These are phyloP conservation scores for Lachnellula willkommii DNA, from an alignment of 2,329 filamentous ascomycete genomes.

Conservation along the genomic window DNA sequence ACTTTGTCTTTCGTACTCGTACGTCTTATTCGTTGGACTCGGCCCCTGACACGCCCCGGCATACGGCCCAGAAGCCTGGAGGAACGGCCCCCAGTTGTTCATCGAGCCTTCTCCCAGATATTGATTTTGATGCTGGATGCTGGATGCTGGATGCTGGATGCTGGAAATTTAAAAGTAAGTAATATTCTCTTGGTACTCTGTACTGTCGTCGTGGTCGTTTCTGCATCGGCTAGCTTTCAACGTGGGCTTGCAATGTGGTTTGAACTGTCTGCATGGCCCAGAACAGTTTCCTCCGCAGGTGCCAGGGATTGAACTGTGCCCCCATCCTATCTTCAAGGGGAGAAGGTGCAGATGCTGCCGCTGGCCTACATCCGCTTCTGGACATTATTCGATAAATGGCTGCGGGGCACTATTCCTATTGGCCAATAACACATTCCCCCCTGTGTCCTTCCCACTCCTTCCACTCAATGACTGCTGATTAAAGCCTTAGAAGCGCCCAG, in stretches of 20 bases:
- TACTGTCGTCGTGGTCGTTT: no score
- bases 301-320: conserved; percentile 13
- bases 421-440: neutral
- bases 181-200: no score
- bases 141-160: neutral
- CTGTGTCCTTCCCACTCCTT: conserved; percentile 3
- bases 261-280: neutral
- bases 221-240: neutral
- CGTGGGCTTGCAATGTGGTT: neutral
- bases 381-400: conserved; percentile 16
- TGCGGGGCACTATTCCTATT: conserved; percentile 10
- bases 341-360: conserved; percentile 9
- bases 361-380: conserved; percentile 13
- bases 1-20: no score
- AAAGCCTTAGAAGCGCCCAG: conserved; percentile 21
- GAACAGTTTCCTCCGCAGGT: conserved; percentile 9
- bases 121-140: neutral
- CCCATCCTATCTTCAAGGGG: neutral
- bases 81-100: neutral
- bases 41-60: neutral
- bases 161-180: neutral
- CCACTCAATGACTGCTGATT: conserved; percentile 18
- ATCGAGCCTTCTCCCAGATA: neutral
- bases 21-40: neutral
- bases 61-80: neutral